Percentiles rank a stretch among this genome's conserved stretches.
Conservation (phyloP, 352 stramenopile genomes). For the Blastocystis sp. region DNA sequence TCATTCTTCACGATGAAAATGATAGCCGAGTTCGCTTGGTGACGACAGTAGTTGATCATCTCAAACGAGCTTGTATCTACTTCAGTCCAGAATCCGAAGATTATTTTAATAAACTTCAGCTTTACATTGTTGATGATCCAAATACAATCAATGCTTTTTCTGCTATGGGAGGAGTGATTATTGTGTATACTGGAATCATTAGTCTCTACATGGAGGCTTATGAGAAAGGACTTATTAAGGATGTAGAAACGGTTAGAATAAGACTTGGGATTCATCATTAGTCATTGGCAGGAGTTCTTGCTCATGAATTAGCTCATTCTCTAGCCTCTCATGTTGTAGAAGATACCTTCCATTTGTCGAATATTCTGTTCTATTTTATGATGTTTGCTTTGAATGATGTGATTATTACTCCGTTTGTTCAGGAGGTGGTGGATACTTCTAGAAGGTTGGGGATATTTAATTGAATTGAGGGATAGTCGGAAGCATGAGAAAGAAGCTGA, state of each 20-base stretch:
- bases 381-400: slow-evolving; percentile 23
- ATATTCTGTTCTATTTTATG: not conserved
- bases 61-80: not conserved
- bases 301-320: slow-evolving; percentile 1
- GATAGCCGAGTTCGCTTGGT: not conserved
- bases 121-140: not conserved
- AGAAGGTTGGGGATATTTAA: not conserved
- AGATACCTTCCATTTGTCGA: not conserved
- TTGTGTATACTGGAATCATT: not conserved
- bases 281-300: not conserved
- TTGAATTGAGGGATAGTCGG: not conserved
- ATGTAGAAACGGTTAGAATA: not conserved
- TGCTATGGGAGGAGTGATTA: not conserved
- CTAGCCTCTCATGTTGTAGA: slow-evolving; percentile 10
- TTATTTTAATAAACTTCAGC: not conserved
- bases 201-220: not conserved
- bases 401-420: not conserved
- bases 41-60: not conserved
- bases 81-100: not conserved
- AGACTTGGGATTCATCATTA: not conserved
- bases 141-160: not conserved
- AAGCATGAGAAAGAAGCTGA: not conserved
- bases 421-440: not conserved
- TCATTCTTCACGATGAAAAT: not conserved
- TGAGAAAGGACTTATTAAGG: not conserved